A percentile compares a stretch with the other conserved stretches of the same genome.
Evolutionary conservation across 345 rosid genomes (phyloP).

Genomic region (Brassica juncea): DNA sequence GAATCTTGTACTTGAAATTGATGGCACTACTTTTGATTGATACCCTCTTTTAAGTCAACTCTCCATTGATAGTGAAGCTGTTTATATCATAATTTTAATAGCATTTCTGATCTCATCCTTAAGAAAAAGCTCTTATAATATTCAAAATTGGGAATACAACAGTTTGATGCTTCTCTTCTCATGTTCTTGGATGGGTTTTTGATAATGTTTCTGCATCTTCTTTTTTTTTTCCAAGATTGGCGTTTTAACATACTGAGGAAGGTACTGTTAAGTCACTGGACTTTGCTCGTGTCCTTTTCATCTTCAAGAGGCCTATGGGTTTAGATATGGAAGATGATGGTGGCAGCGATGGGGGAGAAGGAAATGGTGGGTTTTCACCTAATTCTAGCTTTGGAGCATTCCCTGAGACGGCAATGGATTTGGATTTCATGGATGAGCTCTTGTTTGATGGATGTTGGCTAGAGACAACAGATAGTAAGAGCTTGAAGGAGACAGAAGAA

Average conservation of each 20-base stretch:
- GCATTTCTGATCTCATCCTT: neutral
- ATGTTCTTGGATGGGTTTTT: constrained; percentile 5
- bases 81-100: neutral
- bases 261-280: constrained; percentile 52
- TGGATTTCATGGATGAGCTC: constrained; percentile 87
- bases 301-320: constrained; percentile 51
- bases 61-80: neutral
- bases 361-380: constrained; percentile 47
- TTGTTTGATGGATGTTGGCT: constrained; percentile 82
- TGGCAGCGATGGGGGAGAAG: constrained; percentile 27
- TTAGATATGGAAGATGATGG: constrained; percentile 56
- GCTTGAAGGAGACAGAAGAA: constrained; percentile 43
- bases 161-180: constrained; percentile 10
- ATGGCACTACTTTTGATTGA: constrained; percentile 32
- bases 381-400: constrained; percentile 49
- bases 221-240: constrained; percentile 24
- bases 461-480: constrained; percentile 55
- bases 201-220: constrained; percentile 19
- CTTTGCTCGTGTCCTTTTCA: constrained; percentile 54
- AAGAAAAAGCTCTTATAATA: constrained; percentile 1
- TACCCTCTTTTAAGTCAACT: constrained; percentile 32
- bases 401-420: constrained; percentile 65
- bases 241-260: constrained; percentile 46
- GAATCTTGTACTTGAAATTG: constrained; percentile 26
- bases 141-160: neutral